Evolutionary conservation across 495 filamentous ascomycete genomes (phyloP).

Genomic region (Lichenothelia convexa): DNA sequence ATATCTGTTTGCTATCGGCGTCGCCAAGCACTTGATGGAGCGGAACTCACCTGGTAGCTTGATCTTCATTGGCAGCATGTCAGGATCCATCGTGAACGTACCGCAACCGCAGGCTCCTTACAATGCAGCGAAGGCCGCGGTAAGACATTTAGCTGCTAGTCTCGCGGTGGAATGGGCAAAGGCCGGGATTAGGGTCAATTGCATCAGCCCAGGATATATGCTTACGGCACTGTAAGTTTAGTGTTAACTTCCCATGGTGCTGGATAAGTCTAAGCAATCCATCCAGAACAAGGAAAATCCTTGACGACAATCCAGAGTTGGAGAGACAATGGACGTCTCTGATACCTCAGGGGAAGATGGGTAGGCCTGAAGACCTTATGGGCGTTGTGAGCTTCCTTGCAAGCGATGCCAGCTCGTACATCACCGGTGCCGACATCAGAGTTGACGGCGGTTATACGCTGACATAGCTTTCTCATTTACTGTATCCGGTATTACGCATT

Average conservation of each 20-base stretch:
- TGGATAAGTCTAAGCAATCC: background rate
- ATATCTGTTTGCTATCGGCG: slow-evolving; percentile 67
- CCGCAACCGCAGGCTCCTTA: slow-evolving; percentile 89
- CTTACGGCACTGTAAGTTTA: slow-evolving; percentile 63
- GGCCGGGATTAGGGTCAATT: slow-evolving; percentile 72
- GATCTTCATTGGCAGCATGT: slow-evolving; percentile 93
- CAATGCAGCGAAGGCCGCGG: slow-evolving; percentile 77
- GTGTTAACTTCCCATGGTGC: no score
- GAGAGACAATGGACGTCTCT: slow-evolving; percentile 74
- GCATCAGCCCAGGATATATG: slow-evolving; percentile 87
- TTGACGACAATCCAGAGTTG: slow-evolving; percentile 79
- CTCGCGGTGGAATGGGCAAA: slow-evolving; percentile 83
- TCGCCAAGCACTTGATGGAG: slow-evolving; percentile 79
- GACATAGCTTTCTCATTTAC: no score
- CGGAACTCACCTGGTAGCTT: slow-evolving; percentile 64
- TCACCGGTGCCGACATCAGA: slow-evolving; percentile 77
- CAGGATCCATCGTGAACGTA: slow-evolving; percentile 77
- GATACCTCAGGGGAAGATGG: slow-evolving; percentile 86
- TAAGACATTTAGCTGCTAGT: slow-evolving; percentile 61
- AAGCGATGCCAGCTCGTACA: slow-evolving; percentile 68
- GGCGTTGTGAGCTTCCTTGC: slow-evolving; percentile 79
- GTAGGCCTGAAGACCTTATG: slow-evolving; percentile 79
- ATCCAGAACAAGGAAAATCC: slow-evolving; percentile 72
- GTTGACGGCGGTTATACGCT: slow-evolving; percentile 87
- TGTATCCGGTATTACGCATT: no score